Percentiles rank a stretch among this genome's conserved stretches.
These are phyloP conservation scores for Eimeria praecox DNA, from an alignment of 169 alveolate genomes.

Conservation along the genomic window DNA sequence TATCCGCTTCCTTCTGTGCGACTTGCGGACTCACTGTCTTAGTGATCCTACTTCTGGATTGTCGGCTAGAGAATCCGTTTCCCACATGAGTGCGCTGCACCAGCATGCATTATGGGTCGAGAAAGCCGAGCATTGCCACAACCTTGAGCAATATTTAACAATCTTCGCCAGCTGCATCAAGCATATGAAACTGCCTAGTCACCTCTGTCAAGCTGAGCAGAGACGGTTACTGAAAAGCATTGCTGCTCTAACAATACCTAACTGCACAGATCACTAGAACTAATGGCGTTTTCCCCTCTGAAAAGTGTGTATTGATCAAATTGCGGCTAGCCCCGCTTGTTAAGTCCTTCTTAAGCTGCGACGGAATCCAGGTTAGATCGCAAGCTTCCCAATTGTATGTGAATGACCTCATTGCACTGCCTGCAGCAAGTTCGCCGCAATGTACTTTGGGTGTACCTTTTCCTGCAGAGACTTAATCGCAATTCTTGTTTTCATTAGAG, in stretches of 20 bases:
- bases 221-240: slow-evolving; percentile 65
- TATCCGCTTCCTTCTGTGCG: slow-evolving; percentile 71
- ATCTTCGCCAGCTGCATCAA: slow-evolving; percentile 80
- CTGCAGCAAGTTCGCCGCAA: not conserved
- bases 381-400: not conserved
- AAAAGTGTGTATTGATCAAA: not conserved
- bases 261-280: not conserved
- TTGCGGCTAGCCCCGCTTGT: not conserved
- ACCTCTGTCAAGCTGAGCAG: slow-evolving; percentile 75
- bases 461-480: not conserved
- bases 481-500: not conserved
- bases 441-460: not conserved
- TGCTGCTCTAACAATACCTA: slow-evolving; percentile 62
- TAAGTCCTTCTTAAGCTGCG: not conserved
- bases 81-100: slow-evolving; percentile 57
- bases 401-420: not conserved
- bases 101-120: slow-evolving; percentile 74
- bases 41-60: slow-evolving; percentile 55
- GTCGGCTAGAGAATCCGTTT: slow-evolving; percentile 31
- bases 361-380: not conserved
- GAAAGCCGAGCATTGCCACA: slow-evolving; percentile 68
- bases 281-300: not conserved
- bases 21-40: slow-evolving; percentile 68
- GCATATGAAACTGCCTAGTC: slow-evolving; percentile 78
- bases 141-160: slow-evolving; percentile 60